phyloP scores from a whole-genome alignment of 257 asterid species.

The Rhazya stricta region DNA sequence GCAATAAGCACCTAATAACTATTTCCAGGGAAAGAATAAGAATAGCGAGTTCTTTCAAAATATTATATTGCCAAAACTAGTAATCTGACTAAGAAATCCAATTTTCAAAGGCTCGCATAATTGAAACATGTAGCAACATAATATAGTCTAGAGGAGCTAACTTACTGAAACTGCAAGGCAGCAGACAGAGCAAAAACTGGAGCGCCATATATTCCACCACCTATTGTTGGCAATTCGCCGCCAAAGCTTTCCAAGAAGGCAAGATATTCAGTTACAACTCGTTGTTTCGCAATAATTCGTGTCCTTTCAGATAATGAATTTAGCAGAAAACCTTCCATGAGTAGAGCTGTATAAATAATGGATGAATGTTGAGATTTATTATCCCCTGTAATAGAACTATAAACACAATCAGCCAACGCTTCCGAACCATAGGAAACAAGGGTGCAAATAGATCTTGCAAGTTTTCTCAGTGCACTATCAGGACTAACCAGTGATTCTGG shows the following conservation, averaged over 20 bases:
- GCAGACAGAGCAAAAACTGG: constrained; percentile 82
- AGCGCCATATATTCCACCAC: constrained; percentile 52
- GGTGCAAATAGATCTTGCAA: constrained; percentile 62
- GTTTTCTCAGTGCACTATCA: constrained; percentile 53
- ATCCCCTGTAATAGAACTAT: constrained; percentile 42
- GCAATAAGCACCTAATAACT: neutral
- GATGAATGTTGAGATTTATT: constrained; percentile 35
- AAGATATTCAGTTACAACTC: constrained; percentile 62
- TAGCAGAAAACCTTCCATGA: constrained; percentile 85
- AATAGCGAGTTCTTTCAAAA: neutral
- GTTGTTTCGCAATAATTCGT: constrained; percentile 58
- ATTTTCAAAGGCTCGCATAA: neutral
- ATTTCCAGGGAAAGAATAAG: neutral
- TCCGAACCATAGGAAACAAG: constrained; percentile 54
- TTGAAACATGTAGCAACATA: neutral
- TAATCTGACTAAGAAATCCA: neutral
- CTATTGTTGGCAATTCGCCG: constrained; percentile 29
- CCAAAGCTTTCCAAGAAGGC: constrained; percentile 56
- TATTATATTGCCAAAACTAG: neutral
- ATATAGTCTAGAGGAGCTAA: constrained; percentile 9
- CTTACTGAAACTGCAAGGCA: constrained; percentile 75
- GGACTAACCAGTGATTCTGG: constrained; percentile 48
- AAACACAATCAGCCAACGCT: constrained; percentile 58
- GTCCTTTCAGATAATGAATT: constrained; percentile 59
- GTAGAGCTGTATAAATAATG: constrained; percentile 52